Percentiles rank a stretch among this genome's conserved stretches.
Conservation (phyloP, 345 rosid species). For the Laguncularia racemosa region DNA sequence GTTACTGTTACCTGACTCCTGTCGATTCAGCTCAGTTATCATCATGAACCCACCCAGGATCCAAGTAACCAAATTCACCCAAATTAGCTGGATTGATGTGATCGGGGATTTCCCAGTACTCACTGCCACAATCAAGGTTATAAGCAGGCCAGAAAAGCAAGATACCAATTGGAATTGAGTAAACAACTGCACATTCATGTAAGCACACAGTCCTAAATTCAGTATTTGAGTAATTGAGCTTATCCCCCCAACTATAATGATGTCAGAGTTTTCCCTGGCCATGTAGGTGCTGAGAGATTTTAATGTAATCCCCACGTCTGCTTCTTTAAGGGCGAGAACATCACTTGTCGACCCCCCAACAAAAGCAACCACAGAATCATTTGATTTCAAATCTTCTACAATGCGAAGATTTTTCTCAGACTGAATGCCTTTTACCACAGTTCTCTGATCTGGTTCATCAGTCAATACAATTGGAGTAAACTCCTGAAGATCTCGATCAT, state of each 20-base stretch:
- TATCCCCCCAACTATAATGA: slow-evolving; percentile 5
- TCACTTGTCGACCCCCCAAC: too few relatives aligned
- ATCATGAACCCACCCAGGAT: slow-evolving; percentile 15
- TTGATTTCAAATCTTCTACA: too few relatives aligned
- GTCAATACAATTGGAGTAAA: too few relatives aligned
- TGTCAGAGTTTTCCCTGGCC: slow-evolving; percentile 11
- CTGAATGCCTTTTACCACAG: too few relatives aligned
- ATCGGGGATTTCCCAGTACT: slow-evolving; percentile 9
- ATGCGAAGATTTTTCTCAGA: too few relatives aligned
- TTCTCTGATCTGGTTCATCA: too few relatives aligned
- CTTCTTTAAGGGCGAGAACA: too few relatives aligned
- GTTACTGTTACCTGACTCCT: background rate
- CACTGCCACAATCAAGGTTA: slow-evolving; percentile 13
- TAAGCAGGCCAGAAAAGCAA: slow-evolving; percentile 15
- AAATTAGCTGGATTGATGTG: slow-evolving; percentile 17
- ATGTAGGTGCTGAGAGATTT: background rate
- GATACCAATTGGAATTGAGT: slow-evolving; percentile 16
- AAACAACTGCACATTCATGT: slow-evolving; percentile 21
- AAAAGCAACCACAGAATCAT: too few relatives aligned
- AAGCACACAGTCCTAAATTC: too few relatives aligned
- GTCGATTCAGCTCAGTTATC: slow-evolving; percentile 9
- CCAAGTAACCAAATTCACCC: slow-evolving; percentile 6
- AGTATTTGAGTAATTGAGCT: background rate
- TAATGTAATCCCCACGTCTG: slow-evolving; percentile 5
- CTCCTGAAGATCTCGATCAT: too few relatives aligned